Conservation (phyloP, 805 yeast genomes). For the Candida silvatica region DNA sequence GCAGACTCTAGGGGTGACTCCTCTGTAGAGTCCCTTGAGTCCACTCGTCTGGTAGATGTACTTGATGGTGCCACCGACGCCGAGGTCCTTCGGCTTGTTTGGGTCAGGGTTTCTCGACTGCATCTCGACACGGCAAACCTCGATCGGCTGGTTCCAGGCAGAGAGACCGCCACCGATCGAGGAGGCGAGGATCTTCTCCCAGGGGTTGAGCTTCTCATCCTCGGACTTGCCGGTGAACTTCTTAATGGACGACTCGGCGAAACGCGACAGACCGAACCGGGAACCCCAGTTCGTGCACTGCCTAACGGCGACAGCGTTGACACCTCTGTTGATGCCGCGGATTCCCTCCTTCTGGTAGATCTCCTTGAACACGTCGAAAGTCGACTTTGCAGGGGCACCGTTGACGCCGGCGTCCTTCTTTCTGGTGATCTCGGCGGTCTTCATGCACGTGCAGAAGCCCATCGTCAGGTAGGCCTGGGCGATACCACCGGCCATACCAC, state of each 20-base stretch:
- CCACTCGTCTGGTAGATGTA: constrained; percentile 84
- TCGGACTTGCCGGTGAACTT: constrained; percentile 43
- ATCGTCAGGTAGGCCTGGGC: constrained; percentile 94
- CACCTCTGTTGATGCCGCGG: constrained; percentile 94
- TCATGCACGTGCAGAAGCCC: constrained; percentile 99
- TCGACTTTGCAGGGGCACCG: constrained; percentile 65
- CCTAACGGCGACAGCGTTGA: constrained; percentile 97
- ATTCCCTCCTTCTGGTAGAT: constrained; percentile 84
- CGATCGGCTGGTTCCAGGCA: constrained; percentile 99
- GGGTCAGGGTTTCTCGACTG: constrained; percentile 93
- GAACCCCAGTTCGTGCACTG: constrained; percentile 99
- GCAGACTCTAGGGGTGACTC: constrained; percentile 95
- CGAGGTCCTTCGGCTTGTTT: constrained; percentile 86
- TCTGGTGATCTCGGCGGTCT: constrained; percentile 95
- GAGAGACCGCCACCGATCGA: constrained; percentile 95
- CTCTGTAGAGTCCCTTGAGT: constrained; percentile 84
- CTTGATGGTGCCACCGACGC: constrained; percentile 65
- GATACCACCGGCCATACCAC: constrained; percentile 94
- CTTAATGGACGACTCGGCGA: constrained; percentile 82
- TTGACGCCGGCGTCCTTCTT: constrained; percentile 52
- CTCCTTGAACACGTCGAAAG: constrained; percentile 80
- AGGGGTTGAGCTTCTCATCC: constrained; percentile 56
- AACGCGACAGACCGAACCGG: constrained; percentile 84
- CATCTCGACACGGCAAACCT: constrained; percentile 97
- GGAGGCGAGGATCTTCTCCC: constrained; percentile 78